A percentile compares a stretch with the other conserved stretches of the same genome.
Evolutionary conservation across 108 stramenopile species (phyloP).

Genomic region (Cyclotella atomus): DNA sequence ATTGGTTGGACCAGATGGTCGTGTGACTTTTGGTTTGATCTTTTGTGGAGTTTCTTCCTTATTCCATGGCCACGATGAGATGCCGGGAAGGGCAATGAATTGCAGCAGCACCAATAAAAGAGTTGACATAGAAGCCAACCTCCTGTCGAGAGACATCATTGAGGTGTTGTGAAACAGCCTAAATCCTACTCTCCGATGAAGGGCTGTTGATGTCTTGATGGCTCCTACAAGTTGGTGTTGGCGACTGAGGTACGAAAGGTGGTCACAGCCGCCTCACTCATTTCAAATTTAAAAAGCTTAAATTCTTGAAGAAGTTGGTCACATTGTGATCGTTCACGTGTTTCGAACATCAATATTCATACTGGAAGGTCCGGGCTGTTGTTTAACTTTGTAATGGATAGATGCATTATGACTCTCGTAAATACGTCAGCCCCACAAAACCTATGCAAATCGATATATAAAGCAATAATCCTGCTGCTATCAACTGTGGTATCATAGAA

Average conservation of each 20-base stretch:
- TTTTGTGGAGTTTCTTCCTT: constrained; percentile 16
- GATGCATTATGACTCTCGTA: not conserved
- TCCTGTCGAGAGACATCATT: not conserved
- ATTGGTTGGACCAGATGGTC: constrained; percentile 53
- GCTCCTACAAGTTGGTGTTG: too few relatives aligned
- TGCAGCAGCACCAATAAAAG: constrained; percentile 2
- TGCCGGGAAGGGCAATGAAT: constrained; percentile 6
- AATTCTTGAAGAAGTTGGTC: not conserved
- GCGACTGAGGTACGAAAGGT: too few relatives aligned
- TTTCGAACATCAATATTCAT: not conserved
- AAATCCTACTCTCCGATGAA: too few relatives aligned
- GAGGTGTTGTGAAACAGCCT: not conserved
- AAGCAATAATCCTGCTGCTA: constrained; percentile 5
- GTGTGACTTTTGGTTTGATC: constrained; percentile 37
- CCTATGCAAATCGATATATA: constrained; percentile 16
- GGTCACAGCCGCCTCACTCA: not conserved
- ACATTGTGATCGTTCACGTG: not conserved
- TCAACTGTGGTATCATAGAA: constrained; percentile 2
- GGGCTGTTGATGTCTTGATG: too few relatives aligned
- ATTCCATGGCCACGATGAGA: constrained; percentile 33
- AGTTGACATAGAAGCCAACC: not conserved
- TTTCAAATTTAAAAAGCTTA: not conserved
- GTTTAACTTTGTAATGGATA: not conserved
- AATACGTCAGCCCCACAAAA: constrained; percentile 31
- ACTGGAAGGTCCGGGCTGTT: too few relatives aligned